These are phyloP conservation scores for sweet orange (Citrus sinensis) DNA, from an alignment of 345 rosid genomes.

Conservation along the genomic window DNA sequence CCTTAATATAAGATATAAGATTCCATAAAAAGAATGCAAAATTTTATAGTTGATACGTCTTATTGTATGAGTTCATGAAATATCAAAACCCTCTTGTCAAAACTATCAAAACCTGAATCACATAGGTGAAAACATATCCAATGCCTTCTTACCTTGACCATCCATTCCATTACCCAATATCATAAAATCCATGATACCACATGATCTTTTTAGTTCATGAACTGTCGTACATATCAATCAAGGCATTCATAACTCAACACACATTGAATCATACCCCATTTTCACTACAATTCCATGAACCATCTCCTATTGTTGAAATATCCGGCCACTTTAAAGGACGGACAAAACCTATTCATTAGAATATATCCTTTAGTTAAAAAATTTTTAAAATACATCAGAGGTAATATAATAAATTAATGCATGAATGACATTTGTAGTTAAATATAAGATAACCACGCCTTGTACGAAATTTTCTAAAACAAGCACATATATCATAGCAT, in stretches of 20 bases:
- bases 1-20: no score
- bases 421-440: accelerated
- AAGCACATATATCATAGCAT: accelerated
- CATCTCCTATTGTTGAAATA: constrained; percentile 36
- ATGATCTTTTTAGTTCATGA: constrained; percentile 38
- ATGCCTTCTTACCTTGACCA: constrained; percentile 47
- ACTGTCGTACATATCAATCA: constrained; percentile 54
- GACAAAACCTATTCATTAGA: neutral
- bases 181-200: constrained; percentile 64
- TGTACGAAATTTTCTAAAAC: accelerated
- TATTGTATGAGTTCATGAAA: no score
- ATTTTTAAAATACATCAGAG: no score
- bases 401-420: no score
- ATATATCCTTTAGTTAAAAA: no score
- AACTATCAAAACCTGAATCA: neutral
- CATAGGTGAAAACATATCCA: constrained; percentile 47
- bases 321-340: no score
- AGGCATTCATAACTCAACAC: constrained; percentile 43
- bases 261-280: constrained; percentile 29
- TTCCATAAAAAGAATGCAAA: no score
- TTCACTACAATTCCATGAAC: constrained; percentile 46
- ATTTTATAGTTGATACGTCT: no score
- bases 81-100: no score
- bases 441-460: no score
- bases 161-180: constrained; percentile 54